Evolutionary conservation across 139 green algal species (phyloP).

Genomic region (Deuterostichococcus epilithicus): DNA sequence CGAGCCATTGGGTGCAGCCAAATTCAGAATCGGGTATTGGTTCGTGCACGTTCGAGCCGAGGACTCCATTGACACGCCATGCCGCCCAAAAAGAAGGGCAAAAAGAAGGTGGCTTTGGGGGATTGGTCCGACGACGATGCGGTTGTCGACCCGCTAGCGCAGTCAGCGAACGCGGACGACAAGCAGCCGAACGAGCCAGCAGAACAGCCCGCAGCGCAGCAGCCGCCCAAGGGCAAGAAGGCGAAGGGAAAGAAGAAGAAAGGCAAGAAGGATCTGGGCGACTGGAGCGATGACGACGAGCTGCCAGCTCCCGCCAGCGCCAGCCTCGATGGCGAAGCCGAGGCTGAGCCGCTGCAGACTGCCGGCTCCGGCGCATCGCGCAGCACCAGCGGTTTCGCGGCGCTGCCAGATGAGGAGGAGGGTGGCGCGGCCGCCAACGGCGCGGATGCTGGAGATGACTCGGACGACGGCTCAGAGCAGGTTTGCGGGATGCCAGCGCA

Average conservation of each 20-base stretch:
- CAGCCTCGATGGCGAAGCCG: slow-evolving; percentile 13
- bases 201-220: background rate
- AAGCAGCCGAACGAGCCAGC: slow-evolving; percentile 12
- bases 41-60: too few relatives aligned
- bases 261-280: slow-evolving; percentile 44
- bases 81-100: slow-evolving; percentile 32
- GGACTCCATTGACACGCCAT: too few relatives aligned
- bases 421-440: slow-evolving; percentile 12
- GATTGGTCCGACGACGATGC: slow-evolving; percentile 20
- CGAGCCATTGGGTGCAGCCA: too few relatives aligned
- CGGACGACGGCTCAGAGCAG: slow-evolving; percentile 27
- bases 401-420: slow-evolving; percentile 46
- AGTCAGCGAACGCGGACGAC: background rate
- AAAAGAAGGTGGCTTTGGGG: slow-evolving; percentile 35
- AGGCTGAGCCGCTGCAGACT: background rate
- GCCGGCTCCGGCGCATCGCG: slow-evolving; percentile 6
- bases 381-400: slow-evolving; percentile 2
- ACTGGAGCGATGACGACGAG: slow-evolving; percentile 56
- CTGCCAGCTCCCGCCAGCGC: slow-evolving; percentile 6
- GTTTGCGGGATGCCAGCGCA: background rate
- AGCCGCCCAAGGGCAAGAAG: slow-evolving; percentile 18
- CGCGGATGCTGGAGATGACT: slow-evolving; percentile 36
- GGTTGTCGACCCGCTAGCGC: background rate
- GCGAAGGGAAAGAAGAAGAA: slow-evolving; percentile 55
- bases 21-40: too few relatives aligned